Evolutionary conservation across 179 eudicot species (phyloP).

Genomic region (Sideroxylon spinosum): DNA sequence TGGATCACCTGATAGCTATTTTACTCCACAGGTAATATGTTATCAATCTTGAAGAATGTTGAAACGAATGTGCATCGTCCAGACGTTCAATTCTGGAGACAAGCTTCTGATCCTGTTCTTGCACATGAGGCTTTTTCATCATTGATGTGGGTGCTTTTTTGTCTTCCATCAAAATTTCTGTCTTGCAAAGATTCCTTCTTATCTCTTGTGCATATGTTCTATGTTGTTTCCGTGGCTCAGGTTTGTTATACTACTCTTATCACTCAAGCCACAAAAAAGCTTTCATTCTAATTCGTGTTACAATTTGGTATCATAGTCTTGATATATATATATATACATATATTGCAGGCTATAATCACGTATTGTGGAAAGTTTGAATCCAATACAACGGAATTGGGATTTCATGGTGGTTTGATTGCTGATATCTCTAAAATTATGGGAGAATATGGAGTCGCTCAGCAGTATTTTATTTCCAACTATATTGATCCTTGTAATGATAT

Average conservation of each 20-base stretch:
- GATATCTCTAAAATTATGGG: slow-evolving; percentile 54
- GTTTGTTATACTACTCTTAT: slow-evolving; percentile 28
- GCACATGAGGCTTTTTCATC: slow-evolving; percentile 83
- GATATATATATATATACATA: neutral
- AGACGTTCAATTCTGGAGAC: slow-evolving; percentile 74
- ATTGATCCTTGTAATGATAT: slow-evolving; percentile 42
- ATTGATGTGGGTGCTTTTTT: slow-evolving; percentile 86
- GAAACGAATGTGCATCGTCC: slow-evolving; percentile 48
- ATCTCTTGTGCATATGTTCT: slow-evolving; percentile 76
- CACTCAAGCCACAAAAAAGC: neutral
- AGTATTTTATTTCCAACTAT: slow-evolving; percentile 54
- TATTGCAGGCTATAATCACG: slow-evolving; percentile 59
- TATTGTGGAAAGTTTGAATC: slow-evolving; percentile 35
- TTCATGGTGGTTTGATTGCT: slow-evolving; percentile 42
- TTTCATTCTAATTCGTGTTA: neutral
- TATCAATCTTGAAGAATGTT: slow-evolving; percentile 47
- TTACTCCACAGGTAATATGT: slow-evolving; percentile 51
- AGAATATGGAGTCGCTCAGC: slow-evolving; percentile 33
- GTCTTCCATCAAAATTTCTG: slow-evolving; percentile 71
- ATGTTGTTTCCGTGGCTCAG: slow-evolving; percentile 68
- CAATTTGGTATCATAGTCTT: slow-evolving; percentile 16
- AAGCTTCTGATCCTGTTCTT: slow-evolving; percentile 76
- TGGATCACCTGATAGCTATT: slow-evolving; percentile 1
- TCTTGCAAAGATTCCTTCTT: slow-evolving; percentile 59
- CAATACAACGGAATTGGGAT: slow-evolving; percentile 33